A percentile compares a stretch with the other conserved stretches of the same genome.
phyloP scores from a whole-genome alignment of 2,329 filamentous ascomycete genomes.

The Arthrobotrys entomopaga region DNA sequence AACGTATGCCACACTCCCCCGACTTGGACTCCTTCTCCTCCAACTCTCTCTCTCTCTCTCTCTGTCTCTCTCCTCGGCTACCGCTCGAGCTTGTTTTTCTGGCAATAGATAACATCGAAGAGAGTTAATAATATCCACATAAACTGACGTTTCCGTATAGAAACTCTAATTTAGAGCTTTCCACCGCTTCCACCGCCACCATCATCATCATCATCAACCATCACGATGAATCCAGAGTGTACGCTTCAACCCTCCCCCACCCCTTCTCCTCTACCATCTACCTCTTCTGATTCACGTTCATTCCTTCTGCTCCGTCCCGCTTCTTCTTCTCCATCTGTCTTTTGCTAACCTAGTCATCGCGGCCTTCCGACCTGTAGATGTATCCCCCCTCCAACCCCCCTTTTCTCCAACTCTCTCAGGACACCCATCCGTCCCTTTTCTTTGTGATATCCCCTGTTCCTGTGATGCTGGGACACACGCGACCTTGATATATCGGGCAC shows the following conservation, averaged over 20 bases:
- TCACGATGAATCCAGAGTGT: constrained; percentile 56
- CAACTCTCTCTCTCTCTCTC: background rate
- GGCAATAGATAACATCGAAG: constrained; percentile 33
- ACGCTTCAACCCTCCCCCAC: constrained; percentile 18
- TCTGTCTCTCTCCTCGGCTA: constrained; percentile 6
- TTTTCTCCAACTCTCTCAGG: constrained; percentile 19
- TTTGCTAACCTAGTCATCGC: constrained; percentile 32
- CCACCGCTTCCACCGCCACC: constrained; percentile 20
- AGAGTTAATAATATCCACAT: constrained; percentile 32
- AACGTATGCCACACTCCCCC: background rate
- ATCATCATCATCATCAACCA: too few species aligned
- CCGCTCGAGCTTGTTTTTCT: constrained; percentile 36
- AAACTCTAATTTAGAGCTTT: constrained; percentile 55
- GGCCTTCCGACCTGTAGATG: constrained; percentile 33
- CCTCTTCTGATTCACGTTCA: constrained; percentile 9
- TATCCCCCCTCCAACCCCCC: constrained; percentile 44
- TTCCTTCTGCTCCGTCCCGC: constrained; percentile 9
- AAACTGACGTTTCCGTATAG: constrained; percentile 45
- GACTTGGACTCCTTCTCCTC: constrained; percentile 11
- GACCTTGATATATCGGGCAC: constrained; percentile 7
- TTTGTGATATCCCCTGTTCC: constrained; percentile 9
- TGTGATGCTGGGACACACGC: constrained; percentile 37
- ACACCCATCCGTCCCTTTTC: constrained; percentile 22
- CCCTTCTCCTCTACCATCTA: background rate
- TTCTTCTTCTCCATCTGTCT: background rate